Evolutionary conservation across 352 stramenopile genomes (phyloP), one percentile per base, ranked within the genome.

Genomic region (Plasmopara halstedii): DNA sequence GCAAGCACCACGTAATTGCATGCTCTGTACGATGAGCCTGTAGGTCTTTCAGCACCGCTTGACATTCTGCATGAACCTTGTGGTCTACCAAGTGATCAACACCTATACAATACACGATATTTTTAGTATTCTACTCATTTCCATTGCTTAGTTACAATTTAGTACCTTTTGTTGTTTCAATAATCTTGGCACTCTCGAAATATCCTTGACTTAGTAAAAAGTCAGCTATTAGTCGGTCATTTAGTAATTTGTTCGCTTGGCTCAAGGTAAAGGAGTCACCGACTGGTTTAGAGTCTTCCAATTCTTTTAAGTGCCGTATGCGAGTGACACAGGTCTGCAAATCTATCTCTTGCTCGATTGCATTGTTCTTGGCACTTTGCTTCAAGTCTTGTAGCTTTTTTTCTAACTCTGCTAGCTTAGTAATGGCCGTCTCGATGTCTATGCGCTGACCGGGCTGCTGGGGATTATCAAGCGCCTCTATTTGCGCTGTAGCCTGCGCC

Each of bases 131-230:
- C 4, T 21, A 36, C 25, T 29, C 3, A 29, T 11, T 29, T 6
- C n/a, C 25, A 35, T 35, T 35, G 7, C 13, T n/a, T 42, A 10
- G 20, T 19, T 39, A 14, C 44, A 5, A 34, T 2, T 35, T 14
- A n/a, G n/a, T 36, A 76, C 71, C 64, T 66, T 81, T 84, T 0
- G 47, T 68, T 27, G 83, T 64, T 64, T 78, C 53, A 17, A 92
- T 57, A n/a, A 87, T 59, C 56, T 79, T 81, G 37, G 77, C 72
- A 43, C 68, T 89, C 22, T 66, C 59, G 20, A 85, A 62, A 44
- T 71, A 70, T 27, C 80, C 80, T 51, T 71, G 63, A n/a, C 60
- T 70, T 21, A 92, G 56, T 57, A 92, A 58, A 18, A 83, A 92
- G 47, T 92, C 77, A 0, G 71, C 73, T 45, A 92, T 78, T 4